Percentiles rank a stretch among this genome's conserved stretches.
Conservation (phyloP, 192 early-diverging fungal species). For the Coemansia sp. region DNA sequence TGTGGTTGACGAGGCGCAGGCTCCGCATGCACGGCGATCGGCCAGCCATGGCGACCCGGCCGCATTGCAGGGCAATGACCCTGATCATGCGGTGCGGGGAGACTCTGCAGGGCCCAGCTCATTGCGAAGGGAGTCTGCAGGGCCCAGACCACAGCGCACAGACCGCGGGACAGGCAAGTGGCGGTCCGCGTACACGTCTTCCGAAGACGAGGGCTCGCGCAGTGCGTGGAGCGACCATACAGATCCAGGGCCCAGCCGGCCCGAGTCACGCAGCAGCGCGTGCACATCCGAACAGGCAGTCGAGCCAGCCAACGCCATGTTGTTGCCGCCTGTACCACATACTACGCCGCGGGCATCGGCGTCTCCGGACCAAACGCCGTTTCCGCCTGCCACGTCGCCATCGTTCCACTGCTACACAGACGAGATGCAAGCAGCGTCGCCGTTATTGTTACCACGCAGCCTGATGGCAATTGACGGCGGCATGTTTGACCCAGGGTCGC, state of each 20-base stretch:
- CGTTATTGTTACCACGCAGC: conserved; percentile 32
- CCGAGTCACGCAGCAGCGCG: conserved; percentile 1
- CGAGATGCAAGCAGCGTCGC: conserved; percentile 38
- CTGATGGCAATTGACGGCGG: conserved; percentile 36
- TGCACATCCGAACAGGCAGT: background rate
- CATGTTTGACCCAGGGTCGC: conserved; percentile 30
- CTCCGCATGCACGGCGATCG: conserved; percentile 34
- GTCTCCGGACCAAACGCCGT: conserved; percentile 38
- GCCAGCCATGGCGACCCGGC: conserved; percentile 29
- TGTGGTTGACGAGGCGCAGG: conserved; percentile 7
- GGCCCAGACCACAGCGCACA: no score
- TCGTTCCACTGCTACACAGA: conserved; percentile 10
- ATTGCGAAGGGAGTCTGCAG: no score
- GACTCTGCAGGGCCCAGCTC: no score
- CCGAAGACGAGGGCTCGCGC: background rate
- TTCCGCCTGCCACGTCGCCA: conserved; percentile 35
- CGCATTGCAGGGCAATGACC: background rate
- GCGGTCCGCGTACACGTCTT: background rate
- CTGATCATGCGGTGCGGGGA: no score
- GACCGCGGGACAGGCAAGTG: background rate
- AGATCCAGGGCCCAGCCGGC: background rate
- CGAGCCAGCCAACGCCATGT: conserved; percentile 2
- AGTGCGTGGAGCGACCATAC: background rate
- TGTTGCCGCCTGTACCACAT: conserved; percentile 23
- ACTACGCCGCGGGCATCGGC: conserved; percentile 41